Evolutionary conservation across 208 protist species (phyloP).

Genomic region (Kentomonas sorsogonicus): DNA sequence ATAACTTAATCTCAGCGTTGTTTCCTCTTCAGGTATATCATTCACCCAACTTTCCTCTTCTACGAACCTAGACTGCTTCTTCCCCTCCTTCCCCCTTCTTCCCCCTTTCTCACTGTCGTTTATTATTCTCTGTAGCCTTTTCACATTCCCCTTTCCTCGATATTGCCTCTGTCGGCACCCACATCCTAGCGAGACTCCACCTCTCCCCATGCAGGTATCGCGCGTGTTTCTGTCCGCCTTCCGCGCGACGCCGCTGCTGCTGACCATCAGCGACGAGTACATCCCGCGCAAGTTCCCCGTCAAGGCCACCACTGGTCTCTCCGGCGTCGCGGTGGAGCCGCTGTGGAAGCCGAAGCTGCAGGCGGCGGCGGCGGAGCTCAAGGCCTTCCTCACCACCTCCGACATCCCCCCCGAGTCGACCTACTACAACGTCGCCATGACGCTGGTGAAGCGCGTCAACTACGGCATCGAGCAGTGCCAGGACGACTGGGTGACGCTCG

Average conservation of each 20-base stretch:
- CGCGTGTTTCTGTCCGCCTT: slow-evolving; percentile 31
- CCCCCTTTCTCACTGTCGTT: neutral
- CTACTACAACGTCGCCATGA: slow-evolving; percentile 91
- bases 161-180: neutral
- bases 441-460: slow-evolving; percentile 86
- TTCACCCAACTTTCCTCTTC: no score
- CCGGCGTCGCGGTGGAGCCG: slow-evolving; percentile 85
- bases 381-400: slow-evolving; percentile 74
- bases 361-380: slow-evolving; percentile 74
- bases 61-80: neutral
- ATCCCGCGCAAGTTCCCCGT: slow-evolving; percentile 89
- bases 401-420: slow-evolving; percentile 89
- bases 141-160: neutral
- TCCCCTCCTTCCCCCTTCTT: neutral
- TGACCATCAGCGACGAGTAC: slow-evolving; percentile 88
- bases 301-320: slow-evolving; percentile 84
- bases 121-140: neutral
- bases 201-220: slow-evolving; percentile 37
- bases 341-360: slow-evolving; percentile 90
- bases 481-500: slow-evolving; percentile 88
- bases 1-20: no score
- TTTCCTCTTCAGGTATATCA: no score
- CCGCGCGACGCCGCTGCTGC: slow-evolving; percentile 33
- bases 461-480: slow-evolving; percentile 83
- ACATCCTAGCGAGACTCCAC: no score